These are phyloP conservation scores for Diaporthe ampelina DNA, from an alignment of 2,329 filamentous ascomycete genomes.

Conservation along the genomic window DNA sequence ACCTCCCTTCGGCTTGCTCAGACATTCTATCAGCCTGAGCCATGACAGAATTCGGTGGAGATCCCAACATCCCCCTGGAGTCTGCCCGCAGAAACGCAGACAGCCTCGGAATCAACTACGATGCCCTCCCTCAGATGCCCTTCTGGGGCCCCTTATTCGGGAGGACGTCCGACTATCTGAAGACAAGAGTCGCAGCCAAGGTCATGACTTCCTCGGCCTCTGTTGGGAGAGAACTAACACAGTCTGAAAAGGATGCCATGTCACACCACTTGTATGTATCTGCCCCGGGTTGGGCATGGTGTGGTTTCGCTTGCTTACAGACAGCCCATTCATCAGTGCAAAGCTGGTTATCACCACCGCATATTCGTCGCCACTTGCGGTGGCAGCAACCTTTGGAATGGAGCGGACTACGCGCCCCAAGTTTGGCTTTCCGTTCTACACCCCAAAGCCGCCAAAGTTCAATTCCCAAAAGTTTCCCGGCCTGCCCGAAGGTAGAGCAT, in stretches of 20 bases:
- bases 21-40: background rate
- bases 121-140: slow-evolving; percentile 34
- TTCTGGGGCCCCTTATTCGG: slow-evolving; percentile 31
- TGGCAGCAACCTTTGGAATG: slow-evolving; percentile 45
- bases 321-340: slow-evolving; percentile 43
- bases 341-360: slow-evolving; percentile 46
- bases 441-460: slow-evolving; percentile 50
- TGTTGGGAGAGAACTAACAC: slow-evolving; percentile 43
- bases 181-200: slow-evolving; percentile 28
- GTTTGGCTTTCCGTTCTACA: slow-evolving; percentile 58
- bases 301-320: background rate
- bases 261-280: slow-evolving; percentile 42
- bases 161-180: slow-evolving; percentile 1
- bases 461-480: slow-evolving; percentile 52
- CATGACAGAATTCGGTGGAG: slow-evolving; percentile 2
- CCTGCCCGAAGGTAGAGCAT: slow-evolving; percentile 46
- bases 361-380: slow-evolving; percentile 48
- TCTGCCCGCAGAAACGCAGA: slow-evolving; percentile 37
- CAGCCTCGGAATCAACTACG: slow-evolving; percentile 40
- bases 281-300: background rate
- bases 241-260: slow-evolving; percentile 48
- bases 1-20: background rate
- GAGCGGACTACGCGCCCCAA: slow-evolving; percentile 48
- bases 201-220: slow-evolving; percentile 34
- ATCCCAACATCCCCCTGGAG: slow-evolving; percentile 1